These are phyloP conservation scores for Phytophthora syringae DNA, from an alignment of 352 stramenopile genomes.

Conservation along the genomic window DNA sequence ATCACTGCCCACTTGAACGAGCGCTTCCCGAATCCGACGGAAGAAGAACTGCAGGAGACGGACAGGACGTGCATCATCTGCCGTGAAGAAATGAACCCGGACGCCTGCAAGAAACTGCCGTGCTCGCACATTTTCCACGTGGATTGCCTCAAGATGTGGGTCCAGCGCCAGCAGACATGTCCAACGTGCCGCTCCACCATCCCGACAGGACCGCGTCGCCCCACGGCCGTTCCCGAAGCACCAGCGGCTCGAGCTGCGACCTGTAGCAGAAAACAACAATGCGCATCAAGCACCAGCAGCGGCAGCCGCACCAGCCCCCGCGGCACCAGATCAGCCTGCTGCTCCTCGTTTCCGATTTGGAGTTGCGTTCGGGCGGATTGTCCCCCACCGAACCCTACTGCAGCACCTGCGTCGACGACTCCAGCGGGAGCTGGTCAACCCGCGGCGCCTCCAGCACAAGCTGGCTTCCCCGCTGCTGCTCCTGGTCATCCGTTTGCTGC, in stretches of 20 bases:
- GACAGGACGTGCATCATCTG: slow-evolving; percentile 97
- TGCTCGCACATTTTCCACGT: slow-evolving; percentile 98
- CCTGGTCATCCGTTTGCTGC: slow-evolving; percentile 42
- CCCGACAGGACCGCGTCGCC: slow-evolving; percentile 64
- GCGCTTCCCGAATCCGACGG: slow-evolving; percentile 94
- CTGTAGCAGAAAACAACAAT: slow-evolving; percentile 31
- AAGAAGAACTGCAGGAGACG: slow-evolving; percentile 94
- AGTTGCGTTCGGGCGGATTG: slow-evolving; percentile 36
- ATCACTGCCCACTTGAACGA: slow-evolving; percentile 97
- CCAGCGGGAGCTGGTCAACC: slow-evolving; percentile 11
- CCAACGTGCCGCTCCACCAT: slow-evolving; percentile 97
- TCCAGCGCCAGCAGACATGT: slow-evolving; percentile 98
- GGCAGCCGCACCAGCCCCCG: slow-evolving; percentile 1
- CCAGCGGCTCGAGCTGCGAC: slow-evolving; percentile 28
- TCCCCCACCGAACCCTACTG: slow-evolving; percentile 24
- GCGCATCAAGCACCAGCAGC: slow-evolving; percentile 19
- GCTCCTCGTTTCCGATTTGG: slow-evolving; percentile 41
- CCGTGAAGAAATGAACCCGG: slow-evolving; percentile 92
- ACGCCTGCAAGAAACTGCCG: slow-evolving; percentile 95
- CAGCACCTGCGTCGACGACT: slow-evolving; percentile 8
- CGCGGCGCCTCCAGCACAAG: slow-evolving; percentile 13
- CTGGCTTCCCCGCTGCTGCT: slow-evolving; percentile 23
- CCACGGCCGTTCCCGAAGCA: slow-evolving; percentile 42
- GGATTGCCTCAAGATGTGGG: slow-evolving; percentile 98
- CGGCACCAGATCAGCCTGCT: slow-evolving; percentile 16